Percentiles rank a stretch among this genome's conserved stretches.
Evolutionary conservation across 148 eudicot species (phyloP).

Genomic region (Pouteria glomerata): DNA sequence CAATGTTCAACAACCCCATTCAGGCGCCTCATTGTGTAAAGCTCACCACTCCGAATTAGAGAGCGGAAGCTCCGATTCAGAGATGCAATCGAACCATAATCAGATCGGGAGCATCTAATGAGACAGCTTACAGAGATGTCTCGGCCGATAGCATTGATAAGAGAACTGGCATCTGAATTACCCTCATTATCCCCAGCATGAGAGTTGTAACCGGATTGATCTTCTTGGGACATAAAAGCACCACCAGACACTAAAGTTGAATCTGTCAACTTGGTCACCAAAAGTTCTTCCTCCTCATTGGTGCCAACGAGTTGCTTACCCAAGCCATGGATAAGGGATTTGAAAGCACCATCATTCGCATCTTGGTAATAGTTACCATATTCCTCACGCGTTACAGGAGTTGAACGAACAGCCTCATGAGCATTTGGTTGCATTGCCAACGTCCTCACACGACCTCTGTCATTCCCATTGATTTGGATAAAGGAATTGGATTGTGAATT

Average conservation of each 20-base stretch:
- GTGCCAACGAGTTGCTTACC: too few species aligned
- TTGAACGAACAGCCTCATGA: too few species aligned
- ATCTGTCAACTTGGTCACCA: too few species aligned
- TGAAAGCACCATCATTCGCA: too few species aligned
- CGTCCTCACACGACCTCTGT: too few species aligned
- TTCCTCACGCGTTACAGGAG: too few species aligned
- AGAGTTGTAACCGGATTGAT: slow-evolving; percentile 21
- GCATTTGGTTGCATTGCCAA: too few species aligned
- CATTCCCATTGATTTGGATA: too few species aligned
- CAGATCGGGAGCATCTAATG: slow-evolving; percentile 56
- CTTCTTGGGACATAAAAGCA: slow-evolving; percentile 22
- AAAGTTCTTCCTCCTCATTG: too few species aligned
- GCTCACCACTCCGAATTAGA: slow-evolving; percentile 57
- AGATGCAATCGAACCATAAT: slow-evolving; percentile 62
- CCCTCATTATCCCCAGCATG: slow-evolving; percentile 29
- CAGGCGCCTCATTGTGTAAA: slow-evolving; percentile 55
- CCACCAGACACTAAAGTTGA: too few species aligned
- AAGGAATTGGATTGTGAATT: slow-evolving; percentile 23
- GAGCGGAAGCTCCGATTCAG: slow-evolving; percentile 59
- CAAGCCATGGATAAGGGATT: too few species aligned
- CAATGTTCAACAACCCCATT: slow-evolving; percentile 69
- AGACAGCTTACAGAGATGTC: slow-evolving; percentile 62
- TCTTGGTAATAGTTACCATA: too few species aligned
- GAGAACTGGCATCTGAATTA: slow-evolving; percentile 48
- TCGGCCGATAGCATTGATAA: slow-evolving; percentile 54